phyloP scores from a whole-genome alignment of 345 rosid species.

The Salix dunnii region DNA sequence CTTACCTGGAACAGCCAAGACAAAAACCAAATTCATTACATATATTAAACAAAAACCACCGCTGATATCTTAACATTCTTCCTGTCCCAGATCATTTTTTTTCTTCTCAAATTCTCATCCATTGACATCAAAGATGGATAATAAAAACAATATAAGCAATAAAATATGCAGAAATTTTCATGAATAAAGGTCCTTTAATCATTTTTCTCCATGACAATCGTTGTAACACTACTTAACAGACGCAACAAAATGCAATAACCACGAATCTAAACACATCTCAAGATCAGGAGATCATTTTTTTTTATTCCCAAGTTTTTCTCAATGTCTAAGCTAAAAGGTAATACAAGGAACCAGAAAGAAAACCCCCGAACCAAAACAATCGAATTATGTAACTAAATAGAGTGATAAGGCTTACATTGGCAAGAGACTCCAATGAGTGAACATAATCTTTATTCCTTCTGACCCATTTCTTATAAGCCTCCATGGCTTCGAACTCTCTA shows the following conservation, averaged over 20 bases:
- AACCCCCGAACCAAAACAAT: not conserved
- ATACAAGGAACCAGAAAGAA: not conserved
- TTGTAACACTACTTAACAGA: not conserved
- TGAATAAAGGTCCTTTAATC: not conserved
- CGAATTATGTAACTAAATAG: not conserved
- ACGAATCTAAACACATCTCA: not conserved
- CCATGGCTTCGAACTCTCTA: constrained; percentile 49
- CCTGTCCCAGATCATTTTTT: not conserved
- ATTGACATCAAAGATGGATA: not conserved
- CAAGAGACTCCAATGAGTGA: constrained; percentile 85
- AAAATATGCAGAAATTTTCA: not conserved
- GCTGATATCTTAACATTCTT: not conserved
- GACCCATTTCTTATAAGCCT: constrained; percentile 86
- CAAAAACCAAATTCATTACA: not conserved
- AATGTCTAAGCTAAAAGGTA: not conserved
- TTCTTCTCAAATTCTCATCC: not conserved
- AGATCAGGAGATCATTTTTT: not conserved
- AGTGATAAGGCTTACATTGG: constrained; percentile 57
- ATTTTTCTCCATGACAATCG: not conserved
- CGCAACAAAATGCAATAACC: not conserved
- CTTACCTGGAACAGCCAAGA: not conserved
- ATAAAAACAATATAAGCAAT: not conserved
- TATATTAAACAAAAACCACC: not conserved
- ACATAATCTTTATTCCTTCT: constrained; percentile 81
- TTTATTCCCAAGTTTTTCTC: not conserved